These are phyloP conservation scores for Calonectria pseudoreteaudii DNA, from an alignment of 2,329 filamentous ascomycete genomes.

Conservation along the genomic window DNA sequence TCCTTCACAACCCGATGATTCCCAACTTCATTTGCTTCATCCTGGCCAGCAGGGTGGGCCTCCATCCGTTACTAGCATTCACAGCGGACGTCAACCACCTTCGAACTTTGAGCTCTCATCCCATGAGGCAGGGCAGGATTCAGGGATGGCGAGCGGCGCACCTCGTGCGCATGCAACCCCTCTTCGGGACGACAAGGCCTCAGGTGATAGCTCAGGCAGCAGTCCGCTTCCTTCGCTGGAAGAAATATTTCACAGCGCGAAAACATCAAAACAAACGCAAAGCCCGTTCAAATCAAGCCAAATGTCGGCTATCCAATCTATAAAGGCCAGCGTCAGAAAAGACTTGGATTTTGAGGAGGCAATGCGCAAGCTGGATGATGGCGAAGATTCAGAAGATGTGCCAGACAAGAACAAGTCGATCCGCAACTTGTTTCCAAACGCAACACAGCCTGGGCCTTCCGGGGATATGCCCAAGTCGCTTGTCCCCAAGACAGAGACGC, in stretches of 20 bases:
- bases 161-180: conserved; percentile 27
- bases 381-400: conserved; percentile 42
- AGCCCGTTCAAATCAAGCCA: conserved; percentile 46
- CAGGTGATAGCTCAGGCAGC: conserved; percentile 42
- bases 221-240: conserved; percentile 50
- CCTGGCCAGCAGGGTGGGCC: conserved; percentile 29
- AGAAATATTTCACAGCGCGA: conserved; percentile 56
- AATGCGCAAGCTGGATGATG: conserved; percentile 56
- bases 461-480: conserved; percentile 8
- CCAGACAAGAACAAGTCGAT: conserved; percentile 40
- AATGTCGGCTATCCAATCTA: conserved; percentile 39
- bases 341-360: conserved; percentile 57
- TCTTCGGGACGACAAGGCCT: conserved; percentile 25
- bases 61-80: conserved; percentile 52
- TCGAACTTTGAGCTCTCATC: conserved; percentile 51
- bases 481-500: conserved; percentile 19
- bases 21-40: background rate
- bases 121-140: conserved; percentile 37
- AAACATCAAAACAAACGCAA: conserved; percentile 51
- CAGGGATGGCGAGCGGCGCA: conserved; percentile 38
- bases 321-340: conserved; percentile 40
- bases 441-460: conserved; percentile 44
- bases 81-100: conserved; percentile 64
- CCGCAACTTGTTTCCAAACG: conserved; percentile 47
- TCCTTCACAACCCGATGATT: conserved; percentile 15